These are phyloP conservation scores for Aspergillus ruber DNA, from an alignment of 2,329 filamentous ascomycete species.

Conservation along the genomic window DNA sequence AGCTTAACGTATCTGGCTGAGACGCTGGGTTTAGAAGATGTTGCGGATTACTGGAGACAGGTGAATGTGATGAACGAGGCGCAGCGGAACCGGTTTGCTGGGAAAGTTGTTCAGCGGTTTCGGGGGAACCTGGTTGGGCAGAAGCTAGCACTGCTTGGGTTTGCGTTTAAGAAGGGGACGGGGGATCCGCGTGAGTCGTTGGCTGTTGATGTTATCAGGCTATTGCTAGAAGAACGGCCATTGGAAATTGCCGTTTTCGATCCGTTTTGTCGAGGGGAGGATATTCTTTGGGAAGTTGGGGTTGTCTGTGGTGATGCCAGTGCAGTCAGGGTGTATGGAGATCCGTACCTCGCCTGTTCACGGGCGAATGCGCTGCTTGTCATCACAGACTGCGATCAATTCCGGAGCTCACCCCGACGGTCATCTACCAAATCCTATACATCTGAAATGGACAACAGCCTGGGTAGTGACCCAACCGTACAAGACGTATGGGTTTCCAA, in stretches of 20 bases:
- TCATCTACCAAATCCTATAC: background rate
- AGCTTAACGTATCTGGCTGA: constrained; percentile 69
- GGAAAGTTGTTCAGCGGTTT: constrained; percentile 59
- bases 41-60: constrained; percentile 67
- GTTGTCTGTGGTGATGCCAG: constrained; percentile 18
- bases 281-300: constrained; percentile 37
- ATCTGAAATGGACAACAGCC: background rate
- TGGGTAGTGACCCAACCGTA: background rate
- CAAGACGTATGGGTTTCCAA: constrained; percentile 18
- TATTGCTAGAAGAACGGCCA: constrained; percentile 58
- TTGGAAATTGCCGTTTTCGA: constrained; percentile 63
- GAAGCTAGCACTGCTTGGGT: constrained; percentile 67
- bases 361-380: constrained; percentile 45
- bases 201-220: constrained; percentile 61
- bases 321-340: constrained; percentile 33
- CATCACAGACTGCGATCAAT: constrained; percentile 50
- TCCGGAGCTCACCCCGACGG: constrained; percentile 27
- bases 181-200: constrained; percentile 67
- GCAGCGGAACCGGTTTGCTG: constrained; percentile 62
- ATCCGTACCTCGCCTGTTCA: constrained; percentile 42
- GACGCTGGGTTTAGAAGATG: constrained; percentile 61
- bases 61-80: constrained; percentile 73
- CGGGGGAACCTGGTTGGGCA: constrained; percentile 64
- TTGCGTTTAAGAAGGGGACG: constrained; percentile 75
- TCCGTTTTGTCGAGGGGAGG: constrained; percentile 42